Base-by-base conservation (phyloP, 1,139 yeast genomes). In the Scheffersomyces stambukii region DNA sequence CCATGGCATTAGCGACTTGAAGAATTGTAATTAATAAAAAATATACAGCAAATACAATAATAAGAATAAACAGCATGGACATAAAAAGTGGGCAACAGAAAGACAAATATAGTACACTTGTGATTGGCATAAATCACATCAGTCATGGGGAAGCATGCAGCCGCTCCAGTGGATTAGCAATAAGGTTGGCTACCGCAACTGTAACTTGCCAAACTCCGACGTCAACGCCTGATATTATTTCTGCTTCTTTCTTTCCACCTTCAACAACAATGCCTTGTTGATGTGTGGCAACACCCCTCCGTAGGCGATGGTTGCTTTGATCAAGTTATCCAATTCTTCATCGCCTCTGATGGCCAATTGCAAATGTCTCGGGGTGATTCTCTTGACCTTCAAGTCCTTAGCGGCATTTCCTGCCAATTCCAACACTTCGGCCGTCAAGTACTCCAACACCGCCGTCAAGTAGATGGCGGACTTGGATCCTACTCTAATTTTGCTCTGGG, bases 331-430 rank as follows among this genome's bases (percentile, higher is more conserved):
- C 60, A 93, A 78, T 65, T 93, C 98, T 63, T 91, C 98, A 66
- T 93, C 98, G 45, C 97, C 97, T 68, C 98, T 84, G 53, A 91
- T 91, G 42, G 98, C 98, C 60, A 93, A 77, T 66, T 91, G 98
- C 63, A 93, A 73, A 60, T 93, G 98, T 66, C 98, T 84, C 48
- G 99, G 99, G 23, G 97, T 89, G 61, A 91, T 91, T 77, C 99
- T 85, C 72, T 93, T 88, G 55, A 91, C 95, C 66, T 91, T 89
- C 67, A 91, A 77, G 61, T 93, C 98, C 66, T 91, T 89, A 42
- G 98, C 98, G 19, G 98, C 98, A 57, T 91, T 89, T 57, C 99
- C 98, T 25, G 99, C 98, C 70, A 91, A 75, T 68, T 91, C 99
- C 59, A 91, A 77, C 31, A 91, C 96, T 70, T 91, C 99, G 27